These are phyloP conservation scores for Wallacemonas sp. DNA, from an alignment of 208 protist species.

Conservation along the genomic window DNA sequence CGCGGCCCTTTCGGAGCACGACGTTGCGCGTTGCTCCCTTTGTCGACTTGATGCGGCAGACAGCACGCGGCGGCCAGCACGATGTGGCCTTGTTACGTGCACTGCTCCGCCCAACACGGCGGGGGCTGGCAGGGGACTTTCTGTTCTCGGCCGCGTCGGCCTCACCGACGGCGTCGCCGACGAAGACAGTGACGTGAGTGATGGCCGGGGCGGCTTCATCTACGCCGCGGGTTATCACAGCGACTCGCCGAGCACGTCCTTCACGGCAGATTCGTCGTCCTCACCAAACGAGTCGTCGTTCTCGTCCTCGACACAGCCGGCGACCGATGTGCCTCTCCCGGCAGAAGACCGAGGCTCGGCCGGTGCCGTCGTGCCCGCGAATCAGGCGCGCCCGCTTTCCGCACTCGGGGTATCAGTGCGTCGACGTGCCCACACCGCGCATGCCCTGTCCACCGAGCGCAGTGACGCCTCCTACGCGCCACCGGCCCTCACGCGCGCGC, in stretches of 20 bases:
- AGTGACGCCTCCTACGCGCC: conserved; percentile 4
- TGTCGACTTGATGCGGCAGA: not conserved
- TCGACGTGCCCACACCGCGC: not conserved
- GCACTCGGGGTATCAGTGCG: too few species aligned
- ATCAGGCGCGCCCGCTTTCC: too few species aligned
- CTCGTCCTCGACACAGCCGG: too few species aligned
- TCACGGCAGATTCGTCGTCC: too few species aligned
- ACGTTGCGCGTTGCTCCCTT: not conserved
- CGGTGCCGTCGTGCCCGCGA: too few species aligned
- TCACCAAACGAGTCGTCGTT: not conserved
- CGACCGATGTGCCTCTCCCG: too few species aligned
- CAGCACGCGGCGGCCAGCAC: not conserved
- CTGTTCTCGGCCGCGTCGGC: too few species aligned
- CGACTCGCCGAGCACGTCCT: not conserved
- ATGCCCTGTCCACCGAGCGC: not conserved
- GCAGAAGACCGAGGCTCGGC: too few species aligned
- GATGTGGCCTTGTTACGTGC: too few species aligned
- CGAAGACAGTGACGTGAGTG: not conserved
- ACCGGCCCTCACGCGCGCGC: conserved; percentile 1
- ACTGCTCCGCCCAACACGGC: too few species aligned
- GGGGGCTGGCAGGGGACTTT: too few species aligned
- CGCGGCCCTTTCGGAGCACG: too few species aligned
- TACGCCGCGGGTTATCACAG: conserved; percentile 20
- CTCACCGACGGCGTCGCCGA: not conserved
- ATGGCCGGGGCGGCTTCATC: not conserved